Base-by-base conservation (phyloP, 225 moss, liverwort and hornwort genomes). In the Pleurozium schreberi region DNA sequence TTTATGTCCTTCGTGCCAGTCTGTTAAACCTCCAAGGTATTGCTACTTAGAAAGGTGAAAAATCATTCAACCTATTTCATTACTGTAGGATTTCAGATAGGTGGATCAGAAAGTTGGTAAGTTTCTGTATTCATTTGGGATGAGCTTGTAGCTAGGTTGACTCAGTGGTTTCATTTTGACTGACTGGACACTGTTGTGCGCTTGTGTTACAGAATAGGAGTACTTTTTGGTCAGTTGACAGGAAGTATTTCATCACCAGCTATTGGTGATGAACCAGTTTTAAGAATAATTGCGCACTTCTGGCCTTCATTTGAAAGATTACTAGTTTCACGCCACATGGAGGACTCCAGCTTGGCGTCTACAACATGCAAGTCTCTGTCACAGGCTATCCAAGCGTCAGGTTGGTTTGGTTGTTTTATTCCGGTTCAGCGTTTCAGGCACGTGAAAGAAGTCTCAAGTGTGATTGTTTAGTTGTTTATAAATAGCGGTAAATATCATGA, bases 331-430 rank as follows among this genome's bases (percentile, higher is more conserved):
- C 95, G 93, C 58, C 96, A 96, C 60, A 98, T 96, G 95, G 96
- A 96, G 89, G 95, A 98, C 88, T 91, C 92, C 82, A 94, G 95
- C 68, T 93, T 98, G 93, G 98, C 96, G 74, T 90, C 93, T 88
- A 96, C 96, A 84, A 95, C 96, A 49, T 96, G 98, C 95, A 96
- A 96, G 90, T 94, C 96, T 65, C 85, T 98, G 87, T 96, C 98
- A 76, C 95, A 95, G 89, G 98, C 96, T 84, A 98, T 98, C 89
- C 98, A 98, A 91, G 95, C 98, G 50, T 95, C 98, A 94, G 98
- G 98, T 98, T 80, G 58, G 83, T 88, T 89, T 64, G 71, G 42
- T 62, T 85, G 25, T 83, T 50, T 86, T 42, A 71, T 77, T 71
- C 43, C 25, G 76, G 81, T 85, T 87, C 55, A 89, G 66, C 28